Evolutionary conservation across 345 rosid genomes (phyloP), one percentile per base, ranked within the genome.

Genomic region (Brassica juncea): DNA sequence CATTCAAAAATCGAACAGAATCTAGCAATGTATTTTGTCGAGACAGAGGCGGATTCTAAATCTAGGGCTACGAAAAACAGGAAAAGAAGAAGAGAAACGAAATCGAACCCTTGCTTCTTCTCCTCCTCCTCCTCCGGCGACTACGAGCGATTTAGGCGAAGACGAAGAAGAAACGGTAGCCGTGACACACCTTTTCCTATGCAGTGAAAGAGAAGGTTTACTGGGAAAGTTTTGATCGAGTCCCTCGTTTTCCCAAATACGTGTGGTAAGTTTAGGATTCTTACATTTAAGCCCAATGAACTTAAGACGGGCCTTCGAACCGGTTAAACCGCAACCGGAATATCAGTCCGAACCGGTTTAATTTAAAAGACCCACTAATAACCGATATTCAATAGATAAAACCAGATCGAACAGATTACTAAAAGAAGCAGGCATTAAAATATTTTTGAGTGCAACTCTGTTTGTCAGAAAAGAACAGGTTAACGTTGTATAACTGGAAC

Each of bases 181-280:
- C 58, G 58, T n/a, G 58, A n/a, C 57, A n/a, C 57, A 14, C 57
- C 57, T 49, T n/a, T 49, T 49, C 8, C n/a, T 49, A 49, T 49
- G 57, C 57, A n/a, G 58, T n/a, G 8, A n/a, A 2, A n/a, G 21
- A n/a, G 8, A 14, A 47, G 1, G 7, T n/a, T 5, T n/a, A n/a
- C 21, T 52, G 21, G 58, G 58, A 5, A 52, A 52, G 19, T 52
- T 52, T 15, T 52, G 4, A 52, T 11, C 61, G 23, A 61, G 58
- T 28, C 82, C 79, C 75, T 67, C 32, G 8, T 11, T 49, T 73
- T 52, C 58, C 37, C 27, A 1, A 61, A 72, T 35, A 34, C 66
- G 21, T 74, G 3, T 25, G 49, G 62, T 6, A 32, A 5, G 44
- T 73, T 80, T 25, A 11, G 4, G 14, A 68, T 4, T 2, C 39